A percentile compares a stretch with the other conserved stretches of the same genome.
phyloP scores from a whole-genome alignment of 2,329 filamentous ascomycete genomes.

The Beauveria sp. region DNA sequence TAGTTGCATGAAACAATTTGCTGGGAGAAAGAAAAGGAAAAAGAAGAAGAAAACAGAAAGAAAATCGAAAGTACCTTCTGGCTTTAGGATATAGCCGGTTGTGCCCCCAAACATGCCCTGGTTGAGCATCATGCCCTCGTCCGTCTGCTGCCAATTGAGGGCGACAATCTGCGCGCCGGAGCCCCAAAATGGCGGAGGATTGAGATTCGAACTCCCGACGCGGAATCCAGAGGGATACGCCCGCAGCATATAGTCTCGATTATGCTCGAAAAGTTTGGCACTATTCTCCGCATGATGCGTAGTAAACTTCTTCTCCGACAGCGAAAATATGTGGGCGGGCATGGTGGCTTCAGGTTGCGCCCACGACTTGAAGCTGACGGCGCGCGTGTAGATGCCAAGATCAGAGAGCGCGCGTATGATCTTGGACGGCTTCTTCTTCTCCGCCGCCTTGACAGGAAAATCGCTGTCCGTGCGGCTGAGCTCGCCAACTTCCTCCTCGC shows the following conservation, averaged over 20 bases:
- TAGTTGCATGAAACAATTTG: not conserved
- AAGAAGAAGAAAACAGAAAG: not conserved
- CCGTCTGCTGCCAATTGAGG: conserved; percentile 87
- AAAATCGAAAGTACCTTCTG: conserved; percentile 43
- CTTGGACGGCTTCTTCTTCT: conserved; percentile 42
- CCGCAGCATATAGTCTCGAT: conserved; percentile 74
- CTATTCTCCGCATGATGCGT: conserved; percentile 45
- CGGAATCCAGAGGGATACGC: conserved; percentile 80
- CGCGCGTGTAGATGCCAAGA: conserved; percentile 76
- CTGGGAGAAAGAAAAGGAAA: not conserved
- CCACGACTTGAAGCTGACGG: conserved; percentile 74
- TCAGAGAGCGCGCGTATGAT: conserved; percentile 68
- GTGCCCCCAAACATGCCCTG: conserved; percentile 84
- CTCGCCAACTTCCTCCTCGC: not conserved
- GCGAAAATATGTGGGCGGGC: conserved; percentile 62
- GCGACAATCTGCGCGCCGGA: conserved; percentile 86
- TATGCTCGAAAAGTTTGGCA: conserved; percentile 65
- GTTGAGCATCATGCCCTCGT: conserved; percentile 94
- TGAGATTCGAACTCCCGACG: conserved; percentile 77
- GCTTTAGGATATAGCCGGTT: conserved; percentile 81
- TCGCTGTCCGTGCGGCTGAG: conserved; percentile 29
- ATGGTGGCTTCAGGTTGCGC: conserved; percentile 61
- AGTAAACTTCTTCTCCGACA: conserved; percentile 58
- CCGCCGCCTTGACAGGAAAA: conserved; percentile 20
- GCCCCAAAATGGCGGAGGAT: conserved; percentile 79